Evolutionary conservation across 2,329 filamentous ascomycete genomes (phyloP), one percentile per base, ranked within the genome.

Genomic region (Aureobasidium subglaciale): DNA sequence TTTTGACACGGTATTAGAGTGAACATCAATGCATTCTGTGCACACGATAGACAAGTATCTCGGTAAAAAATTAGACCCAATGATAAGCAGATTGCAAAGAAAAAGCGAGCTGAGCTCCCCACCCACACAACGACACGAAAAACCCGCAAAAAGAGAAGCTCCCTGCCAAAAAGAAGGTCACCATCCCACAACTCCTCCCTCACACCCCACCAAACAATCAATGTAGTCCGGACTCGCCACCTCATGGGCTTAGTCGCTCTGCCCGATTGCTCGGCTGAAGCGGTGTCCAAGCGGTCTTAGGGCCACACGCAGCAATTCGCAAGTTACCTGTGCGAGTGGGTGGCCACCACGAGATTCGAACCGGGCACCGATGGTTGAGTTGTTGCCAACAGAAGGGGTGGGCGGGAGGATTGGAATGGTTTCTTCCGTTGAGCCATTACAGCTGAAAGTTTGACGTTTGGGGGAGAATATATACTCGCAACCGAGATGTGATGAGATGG

Each of bases 221-320:
- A 71, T 76, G 76, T 79, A 68, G 68, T 79, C 77, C 75, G 73
- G 70, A 70, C 67, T 72, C 76, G 77, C 78, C 76, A 78, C 70
- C 71, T 70, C 71, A 72, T 75, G 76, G 75, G 74, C 75, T 72
- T 74, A 69, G 68, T 68, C 66, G 74, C 75, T 78, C 75, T 80
- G 78, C 77, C 76, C 75, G 77, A 79, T 80, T 76, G 69, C 78
- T 79, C 77, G 75, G 74, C 78, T 80, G 75, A 78, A 78, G 75
- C 43, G 59, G 61, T 80, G 67, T 67, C 74, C 71, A 75, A 78
- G 76, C 70, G 64, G 54, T 71, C 78, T 80, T 76, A 81, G 63
- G 71, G 72, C 68, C 69, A 66, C 67, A n/a, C 72, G 56, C 64
- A 78, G 72, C 77, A 61, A 70, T n/a, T 79, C 78, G 73, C 71